phyloP scores from a whole-genome alignment of 2,329 filamentous ascomycete species.

The Monosporascus cannonballus region DNA sequence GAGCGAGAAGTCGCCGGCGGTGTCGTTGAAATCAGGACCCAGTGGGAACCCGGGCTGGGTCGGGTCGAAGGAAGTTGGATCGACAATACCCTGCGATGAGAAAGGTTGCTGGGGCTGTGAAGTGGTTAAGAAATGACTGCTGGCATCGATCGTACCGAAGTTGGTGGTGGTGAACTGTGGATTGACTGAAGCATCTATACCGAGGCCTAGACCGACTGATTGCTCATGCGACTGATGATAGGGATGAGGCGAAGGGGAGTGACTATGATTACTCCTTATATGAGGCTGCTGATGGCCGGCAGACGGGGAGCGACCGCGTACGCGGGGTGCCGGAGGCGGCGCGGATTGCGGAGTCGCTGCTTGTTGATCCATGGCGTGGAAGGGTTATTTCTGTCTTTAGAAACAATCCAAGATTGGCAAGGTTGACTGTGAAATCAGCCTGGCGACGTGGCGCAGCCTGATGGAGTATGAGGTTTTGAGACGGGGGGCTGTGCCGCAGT shows the following conservation, averaged over 20 bases:
- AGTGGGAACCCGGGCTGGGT: slow-evolving; percentile 40
- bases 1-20: slow-evolving; percentile 53
- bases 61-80: slow-evolving; percentile 27
- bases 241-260: slow-evolving; percentile 56
- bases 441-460: slow-evolving; percentile 24
- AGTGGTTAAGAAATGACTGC: slow-evolving; percentile 42
- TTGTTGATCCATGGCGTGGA: slow-evolving; percentile 46
- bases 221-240: slow-evolving; percentile 42
- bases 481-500: slow-evolving; percentile 21
- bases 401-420: slow-evolving; percentile 19
- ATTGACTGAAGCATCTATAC: slow-evolving; percentile 44
- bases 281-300: slow-evolving; percentile 51
- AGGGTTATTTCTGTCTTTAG: slow-evolving; percentile 30
- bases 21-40: slow-evolving; percentile 42
- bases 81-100: slow-evolving; percentile 35
- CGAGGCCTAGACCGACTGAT: slow-evolving; percentile 51
- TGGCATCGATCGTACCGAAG: slow-evolving; percentile 40
- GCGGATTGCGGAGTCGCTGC: slow-evolving; percentile 6
- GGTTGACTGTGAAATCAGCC: slow-evolving; percentile 26
- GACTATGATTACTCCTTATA: slow-evolving; percentile 63
- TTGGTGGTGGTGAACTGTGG: slow-evolving; percentile 33
- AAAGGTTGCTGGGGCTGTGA: slow-evolving; percentile 39
- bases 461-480: slow-evolving; percentile 11
- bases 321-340: neutral
- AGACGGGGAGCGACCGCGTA: slow-evolving; percentile 57